Conservation (phyloP, 768 basidiomycete genomes). For the Boletales sp. region DNA sequence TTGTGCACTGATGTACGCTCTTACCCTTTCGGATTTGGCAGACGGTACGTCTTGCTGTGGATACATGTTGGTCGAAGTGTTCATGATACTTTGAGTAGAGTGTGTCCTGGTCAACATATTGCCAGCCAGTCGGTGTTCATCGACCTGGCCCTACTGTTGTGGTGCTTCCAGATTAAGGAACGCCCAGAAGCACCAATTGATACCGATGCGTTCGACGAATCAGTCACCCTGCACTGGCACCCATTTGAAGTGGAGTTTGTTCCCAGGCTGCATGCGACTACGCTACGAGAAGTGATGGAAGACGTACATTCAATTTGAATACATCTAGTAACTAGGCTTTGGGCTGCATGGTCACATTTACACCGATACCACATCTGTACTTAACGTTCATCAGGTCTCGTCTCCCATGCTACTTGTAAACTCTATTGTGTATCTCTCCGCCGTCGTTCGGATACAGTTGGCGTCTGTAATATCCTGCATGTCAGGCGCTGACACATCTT, state of each 20-base stretch:
- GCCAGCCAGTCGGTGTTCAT: constrained; percentile 49
- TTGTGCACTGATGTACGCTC: not conserved
- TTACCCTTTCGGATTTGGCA: constrained; percentile 1
- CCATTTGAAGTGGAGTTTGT: constrained; percentile 55
- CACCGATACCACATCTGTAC: not conserved
- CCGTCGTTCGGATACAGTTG: too few species aligned
- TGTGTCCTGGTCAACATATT: constrained; percentile 57
- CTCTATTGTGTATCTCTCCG: too few species aligned
- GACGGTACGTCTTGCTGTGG: not conserved
- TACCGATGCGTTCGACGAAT: constrained; percentile 53
- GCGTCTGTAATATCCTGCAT: too few species aligned
- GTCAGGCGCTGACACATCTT: not conserved
- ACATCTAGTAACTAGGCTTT: not conserved
- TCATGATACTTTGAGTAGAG: constrained; percentile 25
- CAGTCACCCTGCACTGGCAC: constrained; percentile 53
- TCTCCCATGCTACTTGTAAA: too few species aligned
- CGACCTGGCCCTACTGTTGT: constrained; percentile 55
- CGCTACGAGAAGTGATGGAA: constrained; percentile 4
- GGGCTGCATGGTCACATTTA: not conserved
- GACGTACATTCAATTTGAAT: not conserved
- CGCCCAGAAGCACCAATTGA: constrained; percentile 52
- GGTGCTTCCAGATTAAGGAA: constrained; percentile 52
- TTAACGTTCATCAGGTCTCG: too few species aligned
- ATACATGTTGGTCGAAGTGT: too few species aligned
- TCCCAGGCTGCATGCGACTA: constrained; percentile 32